A percentile compares a stretch with the other conserved stretches of the same genome.
phyloP scores from a whole-genome alignment of 495 filamentous ascomycete species.

The Hyphodiscus hymeniophilus region DNA sequence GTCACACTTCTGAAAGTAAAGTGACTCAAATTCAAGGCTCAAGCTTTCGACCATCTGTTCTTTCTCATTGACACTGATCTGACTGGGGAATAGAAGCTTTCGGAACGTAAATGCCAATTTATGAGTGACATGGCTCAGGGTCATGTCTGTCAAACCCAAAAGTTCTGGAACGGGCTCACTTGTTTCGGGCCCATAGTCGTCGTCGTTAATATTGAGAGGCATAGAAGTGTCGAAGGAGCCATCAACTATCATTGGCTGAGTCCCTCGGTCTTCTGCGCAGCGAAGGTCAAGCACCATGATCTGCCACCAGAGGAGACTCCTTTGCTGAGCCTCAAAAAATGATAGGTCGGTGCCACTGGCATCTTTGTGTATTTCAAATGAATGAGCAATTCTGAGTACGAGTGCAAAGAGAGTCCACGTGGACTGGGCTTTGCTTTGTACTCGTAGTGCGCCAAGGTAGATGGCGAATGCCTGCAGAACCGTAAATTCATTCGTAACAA shows the following conservation, averaged over 20 bases:
- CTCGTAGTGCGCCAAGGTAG: background rate
- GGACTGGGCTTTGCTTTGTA: background rate
- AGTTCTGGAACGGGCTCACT: background rate
- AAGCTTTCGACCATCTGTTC: background rate
- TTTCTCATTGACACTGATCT: constrained; percentile 28
- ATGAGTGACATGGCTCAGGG: background rate
- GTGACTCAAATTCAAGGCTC: background rate
- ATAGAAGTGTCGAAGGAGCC: background rate
- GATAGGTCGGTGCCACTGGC: background rate
- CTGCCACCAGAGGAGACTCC: background rate
- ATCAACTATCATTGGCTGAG: background rate
- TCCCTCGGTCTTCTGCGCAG: background rate
- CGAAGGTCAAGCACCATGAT: background rate
- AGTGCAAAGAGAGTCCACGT: background rate
- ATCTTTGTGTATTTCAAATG: background rate
- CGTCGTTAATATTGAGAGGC: constrained; percentile 2
- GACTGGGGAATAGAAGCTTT: constrained; percentile 18
- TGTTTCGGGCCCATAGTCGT: background rate
- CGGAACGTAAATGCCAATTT: background rate
- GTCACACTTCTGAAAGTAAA: background rate
- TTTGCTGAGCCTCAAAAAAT: background rate
- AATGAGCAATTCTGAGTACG: background rate
- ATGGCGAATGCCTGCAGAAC: background rate
- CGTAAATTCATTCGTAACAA: background rate
- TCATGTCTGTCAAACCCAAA: background rate